phyloP scores from a whole-genome alignment of 2,329 filamentous ascomycete species.

The Monosporascus sp. region DNA sequence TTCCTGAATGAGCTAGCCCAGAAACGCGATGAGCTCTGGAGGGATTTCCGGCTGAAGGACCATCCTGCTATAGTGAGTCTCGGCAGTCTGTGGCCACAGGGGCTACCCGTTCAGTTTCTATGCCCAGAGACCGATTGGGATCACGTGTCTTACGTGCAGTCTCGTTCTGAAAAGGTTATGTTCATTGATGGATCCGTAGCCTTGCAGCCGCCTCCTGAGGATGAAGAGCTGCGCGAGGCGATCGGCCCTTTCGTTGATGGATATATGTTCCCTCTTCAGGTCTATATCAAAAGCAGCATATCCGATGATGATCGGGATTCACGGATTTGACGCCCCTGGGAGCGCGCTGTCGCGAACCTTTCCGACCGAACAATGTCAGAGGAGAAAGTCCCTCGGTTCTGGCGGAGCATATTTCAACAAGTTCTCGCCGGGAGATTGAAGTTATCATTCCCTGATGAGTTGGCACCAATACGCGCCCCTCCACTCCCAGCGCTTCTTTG shows the following conservation, averaged over 20 bases:
- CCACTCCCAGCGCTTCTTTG: background rate
- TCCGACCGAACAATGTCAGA: slow-evolving; percentile 5
- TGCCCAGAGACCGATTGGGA: background rate
- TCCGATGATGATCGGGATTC: slow-evolving; percentile 5
- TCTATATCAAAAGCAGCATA: slow-evolving; percentile 8
- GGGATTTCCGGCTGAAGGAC: slow-evolving; percentile 1
- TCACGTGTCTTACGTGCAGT: slow-evolving; percentile 15
- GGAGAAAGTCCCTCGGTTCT: slow-evolving; percentile 7
- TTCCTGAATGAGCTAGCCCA: slow-evolving; percentile 17
- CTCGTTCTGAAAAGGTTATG: slow-evolving; percentile 12
- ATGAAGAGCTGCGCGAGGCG: slow-evolving; percentile 7
- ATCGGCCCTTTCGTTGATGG: slow-evolving; percentile 16
- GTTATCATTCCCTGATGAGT: no score
- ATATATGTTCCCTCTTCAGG: slow-evolving; percentile 15
- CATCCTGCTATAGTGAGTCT: slow-evolving; percentile 4
- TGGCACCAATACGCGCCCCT: no score
- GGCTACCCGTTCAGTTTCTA: slow-evolving; percentile 11
- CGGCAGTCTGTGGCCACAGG: slow-evolving; percentile 11
- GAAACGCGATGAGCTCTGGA: slow-evolving; percentile 15
- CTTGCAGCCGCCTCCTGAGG: slow-evolving; percentile 6
- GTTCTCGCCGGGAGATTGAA: background rate
- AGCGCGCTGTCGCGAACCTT: slow-evolving; percentile 10
- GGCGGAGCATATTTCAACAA: slow-evolving; percentile 5
- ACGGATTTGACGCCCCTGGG: slow-evolving; percentile 11
- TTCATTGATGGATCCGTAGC: slow-evolving; percentile 8